Evolutionary conservation across 1,284 basidiomycete genomes (phyloP).

Genomic region (Cryptococcus sp.): DNA sequence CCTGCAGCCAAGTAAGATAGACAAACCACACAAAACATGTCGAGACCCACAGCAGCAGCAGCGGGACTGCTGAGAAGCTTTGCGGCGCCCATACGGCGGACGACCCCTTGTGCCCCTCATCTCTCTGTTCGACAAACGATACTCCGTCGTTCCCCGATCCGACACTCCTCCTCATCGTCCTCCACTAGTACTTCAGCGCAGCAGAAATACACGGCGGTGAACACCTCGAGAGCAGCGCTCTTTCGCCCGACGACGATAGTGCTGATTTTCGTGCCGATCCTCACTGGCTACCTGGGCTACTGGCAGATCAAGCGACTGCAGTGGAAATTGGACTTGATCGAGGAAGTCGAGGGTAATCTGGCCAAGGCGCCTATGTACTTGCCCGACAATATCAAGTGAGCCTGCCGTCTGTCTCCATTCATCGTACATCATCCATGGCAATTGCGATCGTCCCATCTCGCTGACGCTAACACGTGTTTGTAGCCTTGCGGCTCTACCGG

Average conservation of each 20-base stretch:
- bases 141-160: too few relatives aligned
- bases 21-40: too few relatives aligned
- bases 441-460: neutral
- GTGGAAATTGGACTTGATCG: slow-evolving; percentile 94
- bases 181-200: too few relatives aligned
- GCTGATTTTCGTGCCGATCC: slow-evolving; percentile 81
- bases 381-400: slow-evolving; percentile 85
- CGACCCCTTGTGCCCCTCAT: too few relatives aligned
- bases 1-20: too few relatives aligned
- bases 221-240: slow-evolving; percentile 12
- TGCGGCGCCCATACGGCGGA: too few relatives aligned
- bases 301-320: slow-evolving; percentile 90
- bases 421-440: neutral
- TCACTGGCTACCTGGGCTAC: slow-evolving; percentile 86
- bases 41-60: too few relatives aligned
- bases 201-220: neutral
- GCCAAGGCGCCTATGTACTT: slow-evolving; percentile 75
- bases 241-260: slow-evolving; percentile 68
- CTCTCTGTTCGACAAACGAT: too few relatives aligned
- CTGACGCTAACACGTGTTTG: neutral
- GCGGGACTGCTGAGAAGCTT: too few relatives aligned
- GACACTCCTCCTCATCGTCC: too few relatives aligned
- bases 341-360: slow-evolving; percentile 90
- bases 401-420: slow-evolving; percentile 4
- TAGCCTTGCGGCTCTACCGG: slow-evolving; percentile 65